Evolutionary conservation across 176 grass and related monocot genomes (phyloP), one percentile per base, ranked within the genome.

Genomic region (Echinochloa phyllopogon): DNA sequence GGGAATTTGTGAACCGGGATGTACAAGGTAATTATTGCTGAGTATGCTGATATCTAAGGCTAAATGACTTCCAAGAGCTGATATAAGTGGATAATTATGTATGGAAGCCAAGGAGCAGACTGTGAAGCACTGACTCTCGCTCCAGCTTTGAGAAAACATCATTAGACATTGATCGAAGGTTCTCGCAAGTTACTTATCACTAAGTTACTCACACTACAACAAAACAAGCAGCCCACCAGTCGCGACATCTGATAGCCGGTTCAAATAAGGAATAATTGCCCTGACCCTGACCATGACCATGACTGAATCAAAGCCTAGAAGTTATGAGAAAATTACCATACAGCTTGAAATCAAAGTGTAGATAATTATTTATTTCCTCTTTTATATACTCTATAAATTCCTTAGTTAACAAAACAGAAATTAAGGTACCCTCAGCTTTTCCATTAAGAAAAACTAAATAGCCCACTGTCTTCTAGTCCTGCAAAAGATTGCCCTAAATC

Each of bases 51-150:
- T 72, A 40, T 3, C 17, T 24, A 33, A 80, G 18, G 36, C 53
- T 4, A 42, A 51, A 75, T 48, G 33, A 79, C 5, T 44, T 79
- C 15, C 41, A 80, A 17, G 51, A 88, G 68, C 16, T 55, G 36
- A 44, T 42, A 25, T 70, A 43, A 25, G 12, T 72, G 18, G 9
- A 74, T 33, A 72, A 21, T 66, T 60, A 27, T 21, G 4, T 21
- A 61, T 37, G 21, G 29, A 21, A 1, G 8, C 29, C 29, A 25
- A 78, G 44, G 37, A 14, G 38, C 44, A 37, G 37, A 65, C 12
- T 59, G 18, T 24, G 13, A 44, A 60, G 3, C 48, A 82, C 47
- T 58, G 8, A 15, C 79, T 61, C 61, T 11, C 77, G 42, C 29
- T 52, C 21, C 12, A 64, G 21, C 2, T 72, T 13, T 33, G 29